These are phyloP conservation scores for Berberis thunbergii DNA, from an alignment of 164 flowering plant genomes.

Conservation along the genomic window DNA sequence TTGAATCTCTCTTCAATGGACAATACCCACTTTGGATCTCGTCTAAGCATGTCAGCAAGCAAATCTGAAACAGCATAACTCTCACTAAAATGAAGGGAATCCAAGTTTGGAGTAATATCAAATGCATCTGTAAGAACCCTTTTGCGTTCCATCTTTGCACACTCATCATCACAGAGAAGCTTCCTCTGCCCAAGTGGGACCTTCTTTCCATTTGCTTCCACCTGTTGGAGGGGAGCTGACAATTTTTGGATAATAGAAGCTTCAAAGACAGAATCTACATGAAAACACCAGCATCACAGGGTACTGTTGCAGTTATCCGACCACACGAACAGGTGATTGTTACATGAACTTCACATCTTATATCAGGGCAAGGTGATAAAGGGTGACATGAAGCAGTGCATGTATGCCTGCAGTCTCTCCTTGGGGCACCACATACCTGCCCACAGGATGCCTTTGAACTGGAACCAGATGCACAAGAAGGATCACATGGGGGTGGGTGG, in stretches of 20 bases:
- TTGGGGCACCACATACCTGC: conserved; percentile 92
- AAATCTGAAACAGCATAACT: conserved; percentile 43
- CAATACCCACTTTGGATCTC: conserved; percentile 89
- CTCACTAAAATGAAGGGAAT: conserved; percentile 85
- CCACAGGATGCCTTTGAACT: conserved; percentile 58
- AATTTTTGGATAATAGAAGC: conserved; percentile 69
- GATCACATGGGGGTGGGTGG: conserved; percentile 76
- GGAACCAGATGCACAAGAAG: conserved; percentile 19
- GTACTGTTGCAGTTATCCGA: conserved; percentile 65
- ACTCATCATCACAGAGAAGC: conserved; percentile 80
- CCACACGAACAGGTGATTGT: conserved; percentile 84
- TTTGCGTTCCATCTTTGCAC: conserved; percentile 78
- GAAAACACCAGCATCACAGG: conserved; percentile 73
- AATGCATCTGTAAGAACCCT: conserved; percentile 93
- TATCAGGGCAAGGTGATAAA: conserved; percentile 64
- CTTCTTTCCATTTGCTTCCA: conserved; percentile 54
- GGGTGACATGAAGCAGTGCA: conserved; percentile 80
- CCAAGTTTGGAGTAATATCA: conserved; percentile 67
- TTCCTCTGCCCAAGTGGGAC: conserved; percentile 85
- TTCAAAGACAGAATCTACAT: conserved; percentile 49
- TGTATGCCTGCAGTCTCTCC: conserved; percentile 89
- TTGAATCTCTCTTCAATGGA: conserved; percentile 91
- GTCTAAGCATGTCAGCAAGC: conserved; percentile 60
- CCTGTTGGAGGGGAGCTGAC: conserved; percentile 68
- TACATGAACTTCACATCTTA: conserved; percentile 65